Conservation (phyloP, 2,329 filamentous ascomycete species). For the Ceratocystis destructans region DNA sequence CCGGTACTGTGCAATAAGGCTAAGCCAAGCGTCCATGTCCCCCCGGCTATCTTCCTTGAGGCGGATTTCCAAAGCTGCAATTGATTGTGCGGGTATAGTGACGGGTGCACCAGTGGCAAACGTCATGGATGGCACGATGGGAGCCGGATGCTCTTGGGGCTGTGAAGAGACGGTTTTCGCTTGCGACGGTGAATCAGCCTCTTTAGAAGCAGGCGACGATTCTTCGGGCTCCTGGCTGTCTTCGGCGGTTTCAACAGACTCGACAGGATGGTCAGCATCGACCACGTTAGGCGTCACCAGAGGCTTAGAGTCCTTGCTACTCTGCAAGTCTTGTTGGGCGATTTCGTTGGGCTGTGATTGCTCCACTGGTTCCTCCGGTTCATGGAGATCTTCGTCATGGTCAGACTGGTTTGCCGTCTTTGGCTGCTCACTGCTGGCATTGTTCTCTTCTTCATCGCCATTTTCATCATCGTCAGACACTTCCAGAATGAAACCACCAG, state of each 20-base stretch:
- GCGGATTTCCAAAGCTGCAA: slow-evolving; percentile 75
- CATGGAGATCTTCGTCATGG: slow-evolving; percentile 8
- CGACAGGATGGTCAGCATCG: slow-evolving; percentile 1
- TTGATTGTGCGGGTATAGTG: slow-evolving; percentile 28
- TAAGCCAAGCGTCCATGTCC: slow-evolving; percentile 83
- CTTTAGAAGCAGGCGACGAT: background rate
- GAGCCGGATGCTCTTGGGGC: background rate
- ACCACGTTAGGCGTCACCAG: background rate
- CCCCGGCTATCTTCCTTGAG: slow-evolving; percentile 86
- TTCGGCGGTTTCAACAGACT: background rate
- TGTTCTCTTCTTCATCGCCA: slow-evolving; percentile 22
- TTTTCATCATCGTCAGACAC: slow-evolving; percentile 46
- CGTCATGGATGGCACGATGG: slow-evolving; percentile 5
- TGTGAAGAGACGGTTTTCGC: background rate
- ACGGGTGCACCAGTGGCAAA: slow-evolving; percentile 3
- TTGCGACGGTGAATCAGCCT: background rate
- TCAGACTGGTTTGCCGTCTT: background rate
- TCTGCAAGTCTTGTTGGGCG: background rate
- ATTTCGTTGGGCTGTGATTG: background rate
- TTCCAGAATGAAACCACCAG: slow-evolving; percentile 46
- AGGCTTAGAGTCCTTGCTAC: no score
- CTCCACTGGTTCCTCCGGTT: background rate
- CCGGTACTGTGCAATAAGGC: slow-evolving; percentile 72
- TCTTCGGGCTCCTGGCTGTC: slow-evolving; percentile 12
- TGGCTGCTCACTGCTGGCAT: background rate